Evolutionary conservation across 108 stramenopile species (phyloP), one percentile per base, ranked within the genome.

Genomic region (Skeletonema costatum): DNA sequence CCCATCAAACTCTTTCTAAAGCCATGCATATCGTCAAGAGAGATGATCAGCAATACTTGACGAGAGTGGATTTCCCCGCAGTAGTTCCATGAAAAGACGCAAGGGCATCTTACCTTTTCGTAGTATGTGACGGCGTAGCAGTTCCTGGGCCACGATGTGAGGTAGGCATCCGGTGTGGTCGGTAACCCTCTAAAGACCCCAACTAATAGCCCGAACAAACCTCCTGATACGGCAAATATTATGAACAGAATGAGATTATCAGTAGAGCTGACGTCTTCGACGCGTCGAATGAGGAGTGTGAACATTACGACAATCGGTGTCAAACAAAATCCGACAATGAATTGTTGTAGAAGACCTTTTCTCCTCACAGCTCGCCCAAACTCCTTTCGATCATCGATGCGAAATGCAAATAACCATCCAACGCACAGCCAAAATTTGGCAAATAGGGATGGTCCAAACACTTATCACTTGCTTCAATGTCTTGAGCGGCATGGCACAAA

Each of bases 11-110:
- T 65, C 38, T 46, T 78, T 48, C 71, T 71, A 39, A 78, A 78
- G 32, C 14, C 10, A 60, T 53, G n/a, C 64, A 74, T 70, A 39
- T 75, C 80, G 66, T 74, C 69, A 6, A 81, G 48, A 48, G 68
- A 35, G 16, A 81, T 66, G 29, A 75, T 29, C 12, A 82, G 11
- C 76, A 73, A 6, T 5, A 78, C 33, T 36, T 75, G 71, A 3
- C 66, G 58, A 25, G 71, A 78, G 32, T 82, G 76, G 1, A 77
- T 74, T 59, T 82, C 76, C 30, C 46, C 72, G 69, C 81, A 82
- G 21, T 41, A 78, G 14, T 51, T 68, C 42, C 76, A 82, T 9
- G 81, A 68, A 33, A 73, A 82, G 4, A 82, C 25, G 46, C 81
- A 82, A 5, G 76, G 76, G 44, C 81, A 82, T 51, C 61, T 61